Base-by-base conservation (phyloP, 208 protist species). In the Leishmania mexicana region DNA sequence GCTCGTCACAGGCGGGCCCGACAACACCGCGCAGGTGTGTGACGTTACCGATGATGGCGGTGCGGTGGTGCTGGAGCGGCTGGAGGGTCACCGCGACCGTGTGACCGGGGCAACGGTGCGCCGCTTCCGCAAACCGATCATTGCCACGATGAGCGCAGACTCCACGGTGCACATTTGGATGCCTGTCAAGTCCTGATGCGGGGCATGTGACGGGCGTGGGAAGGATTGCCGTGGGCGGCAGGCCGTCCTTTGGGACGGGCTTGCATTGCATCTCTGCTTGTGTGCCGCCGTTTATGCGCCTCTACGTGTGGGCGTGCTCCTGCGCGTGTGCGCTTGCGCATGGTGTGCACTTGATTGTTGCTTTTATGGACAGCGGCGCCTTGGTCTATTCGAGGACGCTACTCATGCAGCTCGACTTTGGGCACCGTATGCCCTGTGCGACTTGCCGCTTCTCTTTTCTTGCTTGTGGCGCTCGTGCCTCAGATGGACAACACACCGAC, bases 91-190 rank as follows among this genome's bases (percentile, higher is more conserved):
- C 78, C 83, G 93, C n/a, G 95, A 96, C 67, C 89, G 93, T 42
- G 93, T 97, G 28, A 92, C 92, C n/a, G 93, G 90, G 0, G 93
- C 91, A 74, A 80, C 88, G 13, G 81, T 96, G 78, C 92, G 94
- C 68, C 88, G 91, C 81, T 89, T 86, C 10, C 88, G 80, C 51
- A 85, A 89, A 54, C 93, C 92, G 17, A 94, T 97, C 83, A 92
- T 97, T 71, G 95, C 93, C 38, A 97, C 95, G 5, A 94, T 89
- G 45, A 96, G 95, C 84, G 88, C 91, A 19, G 95, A 97, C 84
- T 92, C 90, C 21, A 96, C 91, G 31, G 93, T 97, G 68, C 92
- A 88, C 31, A 91, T 96, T 45, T 97, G 95, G 95, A 86, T 91
- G 31, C 92, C 93, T 3, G 85, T 90, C 17, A 97, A 96, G 84